These are phyloP conservation scores for Scedosporium aurantiacum DNA, from an alignment of 2,329 filamentous ascomycete species.

Conservation along the genomic window DNA sequence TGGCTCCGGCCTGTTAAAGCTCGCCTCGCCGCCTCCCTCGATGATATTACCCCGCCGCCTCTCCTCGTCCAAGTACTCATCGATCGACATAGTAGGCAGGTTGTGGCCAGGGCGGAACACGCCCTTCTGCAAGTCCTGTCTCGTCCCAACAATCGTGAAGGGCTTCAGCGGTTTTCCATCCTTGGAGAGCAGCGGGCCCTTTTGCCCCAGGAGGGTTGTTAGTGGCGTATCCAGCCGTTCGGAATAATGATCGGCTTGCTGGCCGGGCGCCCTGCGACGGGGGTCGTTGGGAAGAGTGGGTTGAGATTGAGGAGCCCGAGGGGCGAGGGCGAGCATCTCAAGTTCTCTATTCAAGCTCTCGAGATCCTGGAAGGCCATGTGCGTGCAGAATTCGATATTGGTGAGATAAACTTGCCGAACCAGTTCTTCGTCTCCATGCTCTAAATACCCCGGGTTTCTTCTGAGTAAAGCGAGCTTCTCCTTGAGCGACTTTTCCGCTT, in stretches of 20 bases:
- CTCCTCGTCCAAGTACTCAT: slow-evolving; percentile 95
- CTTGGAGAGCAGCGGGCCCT: slow-evolving; percentile 64
- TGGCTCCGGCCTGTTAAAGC: slow-evolving; percentile 54
- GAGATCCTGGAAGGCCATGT: slow-evolving; percentile 76
- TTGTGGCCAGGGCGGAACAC: slow-evolving; percentile 90
- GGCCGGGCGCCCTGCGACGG: slow-evolving; percentile 19
- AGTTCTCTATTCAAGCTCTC: slow-evolving; percentile 78
- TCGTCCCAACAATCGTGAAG: slow-evolving; percentile 72
- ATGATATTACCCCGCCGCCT: slow-evolving; percentile 74
- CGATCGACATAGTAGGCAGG: slow-evolving; percentile 92
- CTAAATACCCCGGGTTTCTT: slow-evolving; percentile 21
- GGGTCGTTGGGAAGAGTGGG: slow-evolving; percentile 33
- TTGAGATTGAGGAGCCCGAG: slow-evolving; percentile 34
- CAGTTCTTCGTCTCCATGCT: slow-evolving; percentile 65
- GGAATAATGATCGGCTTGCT: slow-evolving; percentile 44
- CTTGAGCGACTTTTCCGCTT: slow-evolving; percentile 75
- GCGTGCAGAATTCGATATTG: slow-evolving; percentile 59
- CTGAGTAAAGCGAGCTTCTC: slow-evolving; percentile 58
- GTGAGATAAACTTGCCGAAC: slow-evolving; percentile 69
- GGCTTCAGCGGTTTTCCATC: slow-evolving; percentile 80
- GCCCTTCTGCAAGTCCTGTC: slow-evolving; percentile 63
- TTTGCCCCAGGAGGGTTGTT: slow-evolving; percentile 35
- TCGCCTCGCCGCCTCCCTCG: slow-evolving; percentile 75
- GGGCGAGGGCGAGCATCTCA: slow-evolving; percentile 68
- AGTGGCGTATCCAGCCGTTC: slow-evolving; percentile 63